Base-by-base conservation (phyloP, 179 eudicot species). In the Beta macrorhiza region DNA sequence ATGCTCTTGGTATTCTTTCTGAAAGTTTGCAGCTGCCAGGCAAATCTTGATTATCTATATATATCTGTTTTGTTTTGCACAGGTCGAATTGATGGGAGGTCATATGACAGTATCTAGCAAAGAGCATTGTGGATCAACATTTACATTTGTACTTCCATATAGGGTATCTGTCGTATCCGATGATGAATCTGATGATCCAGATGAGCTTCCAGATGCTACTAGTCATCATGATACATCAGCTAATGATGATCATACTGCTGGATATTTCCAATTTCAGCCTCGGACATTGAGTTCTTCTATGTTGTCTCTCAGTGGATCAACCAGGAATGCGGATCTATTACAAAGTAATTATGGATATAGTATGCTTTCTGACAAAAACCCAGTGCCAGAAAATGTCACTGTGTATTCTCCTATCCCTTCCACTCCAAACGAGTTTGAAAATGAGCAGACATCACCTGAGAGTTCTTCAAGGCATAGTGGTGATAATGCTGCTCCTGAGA, bases 1-100 rank as follows among this genome's bases (percentile, higher is more conserved):
- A 32, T 67, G 44, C 71, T 67, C 19, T 37, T 32, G 49, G 12
- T 67, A 15, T 67, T 47, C 16, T 17, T 51, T 49, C 32, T 62
- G 67, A 62, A 20, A n/a, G 32, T 16, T 42, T 45, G 56, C 56
- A 17, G 73, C 15, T 17, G 73, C 73, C 57, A 0, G 9, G 14
- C 20, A 72, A 37, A 37, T 37, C 42, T 37, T 37, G 42, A 37
- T 37, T 37, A 37, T 37, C 42, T 17, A 7, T 70, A 6, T 52
- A 3, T 15, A 74, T 55, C 13, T 53, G 47, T 16, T 56, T 22
- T 74, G 20, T 37, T 74, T 73, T 76, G 75, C 62, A 84, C 84
- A 95, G 98, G 98, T 91, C 75, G 98, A 93, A 82, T 91, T 95
- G 67, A 95, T 95, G 99, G 99, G 99, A 4, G 99, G 99, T 72